phyloP scores from a whole-genome alignment of 2,329 filamentous ascomycete genomes.

The Aspergillus ochraceoroseus region DNA sequence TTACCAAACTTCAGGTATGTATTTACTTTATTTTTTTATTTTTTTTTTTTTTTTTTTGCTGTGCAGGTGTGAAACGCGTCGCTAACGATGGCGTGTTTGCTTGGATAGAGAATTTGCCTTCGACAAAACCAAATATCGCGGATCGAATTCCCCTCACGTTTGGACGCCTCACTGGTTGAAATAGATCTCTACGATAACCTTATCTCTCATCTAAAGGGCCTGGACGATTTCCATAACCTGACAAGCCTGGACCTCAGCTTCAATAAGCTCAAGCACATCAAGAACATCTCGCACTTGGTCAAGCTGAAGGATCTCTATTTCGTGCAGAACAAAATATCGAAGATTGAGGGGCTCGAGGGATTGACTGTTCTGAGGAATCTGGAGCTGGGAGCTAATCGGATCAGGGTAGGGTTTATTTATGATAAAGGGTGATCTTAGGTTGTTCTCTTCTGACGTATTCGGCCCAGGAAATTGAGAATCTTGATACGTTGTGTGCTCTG shows the following conservation, averaged over 20 bases:
- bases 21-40: neutral
- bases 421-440: neutral
- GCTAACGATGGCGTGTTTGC: neutral
- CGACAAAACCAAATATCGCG: conserved; percentile 84
- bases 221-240: conserved; percentile 72
- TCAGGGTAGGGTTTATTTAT: conserved; percentile 51
- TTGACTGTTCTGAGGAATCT: conserved; percentile 72
- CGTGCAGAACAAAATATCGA: conserved; percentile 88
- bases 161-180: conserved; percentile 67
- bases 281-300: conserved; percentile 71
- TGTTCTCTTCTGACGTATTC: conserved; percentile 6
- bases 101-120: conserved; percentile 66
- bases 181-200: conserved; percentile 97
- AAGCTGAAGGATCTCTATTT: conserved; percentile 82
- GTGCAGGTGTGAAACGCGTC: neutral
- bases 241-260: conserved; percentile 85
- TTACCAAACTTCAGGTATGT: conserved; percentile 62
- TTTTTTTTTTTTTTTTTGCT: too few relatives aligned
- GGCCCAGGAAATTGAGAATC: conserved; percentile 67
- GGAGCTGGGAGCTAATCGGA: conserved; percentile 87
- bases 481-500: conserved; percentile 71
- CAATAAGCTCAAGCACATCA: conserved; percentile 99
- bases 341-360: conserved; percentile 76
- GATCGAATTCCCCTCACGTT: conserved; percentile 66
- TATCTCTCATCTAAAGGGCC: conserved; percentile 76